Percentiles rank a stretch among this genome's conserved stretches.
Evolutionary conservation across 768 basidiomycete species (phyloP).

Genomic region (Amanita muscaria): DNA sequence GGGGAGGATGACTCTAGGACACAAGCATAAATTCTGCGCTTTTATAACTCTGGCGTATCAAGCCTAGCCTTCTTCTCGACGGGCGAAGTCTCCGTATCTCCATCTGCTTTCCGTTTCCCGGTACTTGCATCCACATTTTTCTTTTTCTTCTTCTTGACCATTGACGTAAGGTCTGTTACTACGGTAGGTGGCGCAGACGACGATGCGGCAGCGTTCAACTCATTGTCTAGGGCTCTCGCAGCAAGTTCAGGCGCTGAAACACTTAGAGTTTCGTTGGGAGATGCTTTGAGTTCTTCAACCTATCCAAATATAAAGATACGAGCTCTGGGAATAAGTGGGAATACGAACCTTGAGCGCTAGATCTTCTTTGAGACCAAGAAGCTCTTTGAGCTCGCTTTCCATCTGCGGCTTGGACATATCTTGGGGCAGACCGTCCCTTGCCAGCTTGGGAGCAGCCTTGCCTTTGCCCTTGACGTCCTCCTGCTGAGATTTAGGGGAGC

Average conservation of each 20-base stretch:
- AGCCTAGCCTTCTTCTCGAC: constrained; percentile 62
- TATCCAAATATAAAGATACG: constrained; percentile 18
- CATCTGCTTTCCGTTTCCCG: constrained; percentile 67
- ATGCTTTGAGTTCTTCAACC: constrained; percentile 87
- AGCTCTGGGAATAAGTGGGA: not conserved
- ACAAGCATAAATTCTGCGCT: not conserved
- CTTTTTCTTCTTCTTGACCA: constrained; percentile 88
- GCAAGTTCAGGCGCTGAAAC: constrained; percentile 62
- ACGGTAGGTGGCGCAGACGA: constrained; percentile 26
- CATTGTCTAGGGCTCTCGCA: constrained; percentile 62
- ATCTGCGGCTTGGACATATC: constrained; percentile 69
- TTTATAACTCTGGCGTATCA: constrained; percentile 27
- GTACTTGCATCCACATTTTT: constrained; percentile 31
- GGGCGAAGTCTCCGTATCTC: constrained; percentile 34
- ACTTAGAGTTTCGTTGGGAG: constrained; percentile 50
- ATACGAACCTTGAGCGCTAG: constrained; percentile 66
- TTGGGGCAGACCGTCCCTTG: constrained; percentile 46
- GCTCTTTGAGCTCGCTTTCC: constrained; percentile 72
- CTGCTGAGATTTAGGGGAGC: constrained; percentile 23
- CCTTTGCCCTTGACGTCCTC: constrained; percentile 58
- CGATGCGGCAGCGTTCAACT: constrained; percentile 42
- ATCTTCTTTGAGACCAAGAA: constrained; percentile 69
- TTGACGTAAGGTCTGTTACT: constrained; percentile 77
- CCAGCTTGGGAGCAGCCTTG: constrained; percentile 43
- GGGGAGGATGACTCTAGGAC: not conserved